Percentiles rank a stretch among this genome's conserved stretches.
Conservation (phyloP, 371 early-diverging fungal species). For the Zopfochytrium polystomum region DNA sequence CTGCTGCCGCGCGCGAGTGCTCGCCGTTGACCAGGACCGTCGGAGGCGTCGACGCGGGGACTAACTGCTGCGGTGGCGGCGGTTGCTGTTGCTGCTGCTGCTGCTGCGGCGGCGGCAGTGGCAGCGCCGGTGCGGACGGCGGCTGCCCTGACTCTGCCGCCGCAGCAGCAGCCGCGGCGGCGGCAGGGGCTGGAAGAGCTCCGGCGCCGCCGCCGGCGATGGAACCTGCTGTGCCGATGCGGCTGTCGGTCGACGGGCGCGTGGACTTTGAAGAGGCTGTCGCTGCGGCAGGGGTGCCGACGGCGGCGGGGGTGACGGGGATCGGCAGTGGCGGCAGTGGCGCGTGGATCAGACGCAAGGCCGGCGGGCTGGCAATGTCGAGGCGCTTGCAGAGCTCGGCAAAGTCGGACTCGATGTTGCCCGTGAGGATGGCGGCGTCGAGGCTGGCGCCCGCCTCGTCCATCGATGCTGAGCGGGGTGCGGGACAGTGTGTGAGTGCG, state of each 20-base stretch:
- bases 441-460: too few relatives aligned
- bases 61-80: too few relatives aligned
- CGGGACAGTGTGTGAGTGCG: too few relatives aligned
- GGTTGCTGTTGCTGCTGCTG: too few relatives aligned
- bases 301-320: constrained; percentile 13
- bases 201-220: constrained; percentile 8
- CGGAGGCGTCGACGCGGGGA: too few relatives aligned
- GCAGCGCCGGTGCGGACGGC: too few relatives aligned
- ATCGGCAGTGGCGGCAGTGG: constrained; percentile 29
- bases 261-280: not conserved
- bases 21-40: too few relatives aligned
- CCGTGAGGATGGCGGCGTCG: too few relatives aligned
- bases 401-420: constrained; percentile 42
- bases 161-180: constrained; percentile 1
- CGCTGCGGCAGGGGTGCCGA: constrained; percentile 14
- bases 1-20: too few relatives aligned
- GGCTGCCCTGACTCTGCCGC: not conserved
- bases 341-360: constrained; percentile 19
- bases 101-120: too few relatives aligned
- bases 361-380: constrained; percentile 11
- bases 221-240: constrained; percentile 7
- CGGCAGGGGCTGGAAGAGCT: not conserved
- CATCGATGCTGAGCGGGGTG: too few relatives aligned
- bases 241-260: constrained; percentile 11
- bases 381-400: constrained; percentile 33